Evolutionary conservation across 805 yeast genomes (phyloP).

Genomic region (Wickerhamomyces mucosus): DNA sequence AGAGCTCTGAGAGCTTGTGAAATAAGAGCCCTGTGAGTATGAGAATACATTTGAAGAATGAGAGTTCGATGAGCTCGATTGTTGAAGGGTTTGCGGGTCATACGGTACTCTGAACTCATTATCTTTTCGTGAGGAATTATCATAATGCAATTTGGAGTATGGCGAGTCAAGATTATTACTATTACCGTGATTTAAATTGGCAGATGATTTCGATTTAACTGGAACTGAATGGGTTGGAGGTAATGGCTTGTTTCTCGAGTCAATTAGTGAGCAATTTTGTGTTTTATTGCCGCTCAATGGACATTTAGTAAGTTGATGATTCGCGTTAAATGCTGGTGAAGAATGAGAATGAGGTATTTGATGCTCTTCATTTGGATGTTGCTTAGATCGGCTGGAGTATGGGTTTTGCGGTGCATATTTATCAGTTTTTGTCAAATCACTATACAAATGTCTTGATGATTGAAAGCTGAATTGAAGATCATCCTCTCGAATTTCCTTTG

Average conservation of each 20-base stretch:
- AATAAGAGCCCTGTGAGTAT: conserved; percentile 34
- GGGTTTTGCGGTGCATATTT: conserved; percentile 6
- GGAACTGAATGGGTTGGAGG: conserved; percentile 17
- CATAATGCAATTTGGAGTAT: conserved; percentile 8
- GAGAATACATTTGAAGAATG: conserved; percentile 18
- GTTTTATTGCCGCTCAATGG: no score
- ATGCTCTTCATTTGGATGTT: not conserved
- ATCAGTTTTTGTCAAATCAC: not conserved
- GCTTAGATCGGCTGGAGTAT: conserved; percentile 1
- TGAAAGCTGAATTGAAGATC: conserved; percentile 21
- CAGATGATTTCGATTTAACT: conserved; percentile 16
- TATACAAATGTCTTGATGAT: conserved; percentile 16
- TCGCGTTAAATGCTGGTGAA: not conserved
- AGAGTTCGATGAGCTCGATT: conserved; percentile 18
- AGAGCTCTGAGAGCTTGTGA: conserved; percentile 38
- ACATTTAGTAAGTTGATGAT: not conserved
- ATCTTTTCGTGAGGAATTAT: conserved; percentile 4
- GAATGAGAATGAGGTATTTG: not conserved
- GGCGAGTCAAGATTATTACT: conserved; percentile 7
- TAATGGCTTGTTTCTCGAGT: conserved; percentile 7
- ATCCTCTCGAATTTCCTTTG: conserved; percentile 6
- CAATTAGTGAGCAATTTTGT: not conserved
- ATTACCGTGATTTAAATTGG: conserved; percentile 5
- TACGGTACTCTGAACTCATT: conserved; percentile 21
- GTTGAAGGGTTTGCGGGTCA: conserved; percentile 22